A percentile compares a stretch with the other conserved stretches of the same genome.
These are phyloP conservation scores for Kitagawia praeruptora DNA, from an alignment of 129 eudicot species.

Conservation along the genomic window DNA sequence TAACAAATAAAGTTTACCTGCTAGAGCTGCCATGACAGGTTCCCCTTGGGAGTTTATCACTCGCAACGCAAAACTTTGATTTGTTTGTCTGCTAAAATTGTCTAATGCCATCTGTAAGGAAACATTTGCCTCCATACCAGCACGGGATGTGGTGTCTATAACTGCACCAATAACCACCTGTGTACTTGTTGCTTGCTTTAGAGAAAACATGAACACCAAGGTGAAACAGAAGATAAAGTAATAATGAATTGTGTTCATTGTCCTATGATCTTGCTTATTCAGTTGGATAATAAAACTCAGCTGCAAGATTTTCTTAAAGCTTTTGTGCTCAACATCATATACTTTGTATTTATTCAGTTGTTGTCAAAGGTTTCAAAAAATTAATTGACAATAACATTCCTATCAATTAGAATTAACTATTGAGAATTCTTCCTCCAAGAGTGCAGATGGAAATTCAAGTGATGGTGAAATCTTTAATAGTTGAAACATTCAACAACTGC, in stretches of 20 bases:
- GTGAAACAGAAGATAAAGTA: conserved; percentile 7
- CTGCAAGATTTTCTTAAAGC: background rate
- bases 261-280: background rate
- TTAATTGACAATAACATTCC: background rate
- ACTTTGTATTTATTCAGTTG: background rate
- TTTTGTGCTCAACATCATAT: background rate
- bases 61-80: conserved; percentile 14
- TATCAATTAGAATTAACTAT: background rate
- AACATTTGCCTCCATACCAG: conserved; percentile 44
- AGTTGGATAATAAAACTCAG: background rate
- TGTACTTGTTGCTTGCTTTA: conserved; percentile 11
- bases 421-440: background rate
- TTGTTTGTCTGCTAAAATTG: conserved; percentile 21
- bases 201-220: conserved; percentile 15
- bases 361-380: background rate
- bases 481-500: conserved; percentile 3
- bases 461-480: background rate
- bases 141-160: conserved; percentile 31
- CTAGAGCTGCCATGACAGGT: conserved; percentile 33
- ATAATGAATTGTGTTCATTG: background rate
- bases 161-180: conserved; percentile 27
- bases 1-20: conserved; percentile 27
- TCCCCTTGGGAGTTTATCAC: conserved; percentile 25
- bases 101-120: conserved; percentile 48
- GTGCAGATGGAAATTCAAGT: background rate